Base-by-base conservation (phyloP, 306 rosid genomes). In the Comarum palustre region DNA sequence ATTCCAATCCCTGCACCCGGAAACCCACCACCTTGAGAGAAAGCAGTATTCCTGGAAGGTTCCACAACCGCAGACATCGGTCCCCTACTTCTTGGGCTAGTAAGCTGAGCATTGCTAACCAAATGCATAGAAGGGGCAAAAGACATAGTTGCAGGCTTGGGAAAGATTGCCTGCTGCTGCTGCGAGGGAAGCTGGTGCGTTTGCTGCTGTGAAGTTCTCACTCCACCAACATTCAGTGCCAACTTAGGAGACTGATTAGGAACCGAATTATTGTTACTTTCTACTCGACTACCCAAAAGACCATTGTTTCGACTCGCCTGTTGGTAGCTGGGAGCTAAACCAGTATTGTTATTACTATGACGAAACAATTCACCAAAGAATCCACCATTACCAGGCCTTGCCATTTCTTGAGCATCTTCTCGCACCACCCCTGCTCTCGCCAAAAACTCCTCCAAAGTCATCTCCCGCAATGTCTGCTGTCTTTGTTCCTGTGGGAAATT, bases 381-480 rank as follows among this genome's bases (percentile, higher is more conserved):
- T 42, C 73, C 89, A 59, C 59, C 25, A 72, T 76, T 75, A 73
- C 71, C 71, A 17, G 86, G 89, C 79, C 77, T 82, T 77, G 70
- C 91, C 58, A 71, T 65, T 76, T 73, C 86, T 39, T 66, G 84
- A 17, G 67, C 65, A 42, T 94, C 99, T 76, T 94, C 97, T 90
- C 90, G 90, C 38, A 85, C 97, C 64, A 87, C 91, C n/a, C 99
- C 99, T 58, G 97, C 97, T 83, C 87, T 91, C 8, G 82, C 80
- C 84, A 94, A 77, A 78, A 94, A 94, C 71, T 94, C 96, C 75
- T 94, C 99, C 75, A 94, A 80, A 38, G 99, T 94, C 51, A 94
- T 81, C 86, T 94, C 99, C 52, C 97, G 96, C 61, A 94, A 82
- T 68, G 99, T 90, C 38, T 79, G 88, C 77, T 94, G 93, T 80